phyloP scores from a whole-genome alignment of 352 stramenopile species.

The Phytophthora uliginosa region DNA sequence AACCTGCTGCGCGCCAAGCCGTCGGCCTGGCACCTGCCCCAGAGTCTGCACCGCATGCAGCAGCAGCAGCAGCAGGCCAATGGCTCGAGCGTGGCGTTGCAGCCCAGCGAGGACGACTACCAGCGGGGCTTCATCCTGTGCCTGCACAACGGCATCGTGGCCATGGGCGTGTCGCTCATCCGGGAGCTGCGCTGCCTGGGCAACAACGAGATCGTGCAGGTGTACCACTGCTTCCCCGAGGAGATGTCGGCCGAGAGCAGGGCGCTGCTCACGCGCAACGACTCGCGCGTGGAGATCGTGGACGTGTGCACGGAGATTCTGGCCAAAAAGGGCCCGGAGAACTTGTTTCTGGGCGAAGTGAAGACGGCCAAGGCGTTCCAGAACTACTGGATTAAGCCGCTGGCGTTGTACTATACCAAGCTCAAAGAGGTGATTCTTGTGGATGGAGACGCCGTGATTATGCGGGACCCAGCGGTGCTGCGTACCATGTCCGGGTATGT shows the following conservation, averaged over 20 bases:
- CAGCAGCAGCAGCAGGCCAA: neutral
- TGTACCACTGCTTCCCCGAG: constrained; percentile 37
- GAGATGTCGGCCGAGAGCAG: constrained; percentile 51
- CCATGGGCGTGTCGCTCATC: constrained; percentile 70
- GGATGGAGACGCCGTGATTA: constrained; percentile 64
- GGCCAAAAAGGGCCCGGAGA: constrained; percentile 29
- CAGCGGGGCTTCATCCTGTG: constrained; percentile 46
- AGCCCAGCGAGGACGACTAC: constrained; percentile 9
- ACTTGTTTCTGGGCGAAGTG: constrained; percentile 35
- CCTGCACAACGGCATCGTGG: constrained; percentile 55
- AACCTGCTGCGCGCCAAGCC: constrained; percentile 22
- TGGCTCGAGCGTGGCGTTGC: neutral
- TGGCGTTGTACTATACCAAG: constrained; percentile 64
- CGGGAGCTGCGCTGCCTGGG: constrained; percentile 45
- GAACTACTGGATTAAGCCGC: constrained; percentile 73
- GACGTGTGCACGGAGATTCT: constrained; percentile 66
- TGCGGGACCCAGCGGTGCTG: constrained; percentile 51
- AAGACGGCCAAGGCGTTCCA: constrained; percentile 47
- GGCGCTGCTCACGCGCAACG: constrained; percentile 50
- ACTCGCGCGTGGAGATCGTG: constrained; percentile 66
- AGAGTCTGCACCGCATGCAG: constrained; percentile 11
- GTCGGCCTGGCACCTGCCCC: constrained; percentile 13
- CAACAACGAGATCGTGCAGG: constrained; percentile 33
- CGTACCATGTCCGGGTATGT: constrained; percentile 48
- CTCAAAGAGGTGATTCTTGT: constrained; percentile 60